Evolutionary conservation across 23 red algal genomes (phyloP).

Genomic region (Gracilaria gracilis): DNA sequence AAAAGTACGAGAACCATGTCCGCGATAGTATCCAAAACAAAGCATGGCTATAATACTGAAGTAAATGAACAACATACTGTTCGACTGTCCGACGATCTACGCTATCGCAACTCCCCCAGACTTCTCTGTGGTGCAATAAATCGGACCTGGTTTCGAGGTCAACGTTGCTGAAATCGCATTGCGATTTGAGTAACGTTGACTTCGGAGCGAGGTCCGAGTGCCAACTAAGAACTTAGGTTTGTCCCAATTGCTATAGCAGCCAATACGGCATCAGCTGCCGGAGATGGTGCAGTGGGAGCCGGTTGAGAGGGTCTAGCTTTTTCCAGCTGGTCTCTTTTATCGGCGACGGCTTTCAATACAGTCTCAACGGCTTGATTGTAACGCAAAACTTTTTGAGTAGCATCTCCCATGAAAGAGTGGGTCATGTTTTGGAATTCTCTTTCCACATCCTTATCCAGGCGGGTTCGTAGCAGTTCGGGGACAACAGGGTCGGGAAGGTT

Average conservation of each 20-base stretch:
- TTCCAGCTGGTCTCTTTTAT: constrained; percentile 17
- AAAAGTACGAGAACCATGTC: too few relatives aligned
- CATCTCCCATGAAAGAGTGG: constrained; percentile 31
- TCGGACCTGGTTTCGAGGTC: too few relatives aligned
- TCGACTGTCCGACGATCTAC: too few relatives aligned
- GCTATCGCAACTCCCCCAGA: too few relatives aligned
- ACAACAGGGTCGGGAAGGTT: constrained; percentile 31
- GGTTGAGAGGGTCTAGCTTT: constrained; percentile 8
- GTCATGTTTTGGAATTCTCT: constrained; percentile 26
- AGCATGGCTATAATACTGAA: too few relatives aligned
- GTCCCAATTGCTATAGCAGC: constrained; percentile 3
- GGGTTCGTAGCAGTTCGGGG: constrained; percentile 4
- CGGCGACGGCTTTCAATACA: constrained; percentile 20
- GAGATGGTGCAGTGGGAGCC: neutral
- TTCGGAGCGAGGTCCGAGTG: neutral
- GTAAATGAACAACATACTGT: too few relatives aligned
- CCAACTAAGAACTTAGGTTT: neutral
- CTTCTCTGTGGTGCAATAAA: too few relatives aligned
- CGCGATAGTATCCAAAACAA: too few relatives aligned
- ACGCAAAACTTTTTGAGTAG: constrained; percentile 19
- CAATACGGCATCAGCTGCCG: neutral
- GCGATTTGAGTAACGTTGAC: neutral
- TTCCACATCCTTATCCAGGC: constrained; percentile 18
- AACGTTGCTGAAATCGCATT: too few relatives aligned
- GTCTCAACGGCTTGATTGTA: constrained; percentile 32